These are phyloP conservation scores for Lactarius trivialis DNA, from an alignment of 768 basidiomycete species.

Conservation along the genomic window DNA sequence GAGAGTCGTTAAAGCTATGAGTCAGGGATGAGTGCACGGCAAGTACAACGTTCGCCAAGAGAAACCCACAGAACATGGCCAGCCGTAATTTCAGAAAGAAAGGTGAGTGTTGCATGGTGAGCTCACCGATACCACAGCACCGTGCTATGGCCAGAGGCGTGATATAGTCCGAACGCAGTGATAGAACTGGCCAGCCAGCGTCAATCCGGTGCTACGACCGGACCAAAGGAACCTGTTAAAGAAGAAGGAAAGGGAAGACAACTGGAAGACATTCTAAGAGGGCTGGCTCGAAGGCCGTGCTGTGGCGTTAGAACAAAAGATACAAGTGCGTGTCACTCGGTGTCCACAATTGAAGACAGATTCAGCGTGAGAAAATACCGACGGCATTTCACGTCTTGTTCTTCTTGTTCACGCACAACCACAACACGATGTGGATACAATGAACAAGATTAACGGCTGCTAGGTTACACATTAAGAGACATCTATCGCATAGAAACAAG, in stretches of 20 bases:
- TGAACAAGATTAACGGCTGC: neutral
- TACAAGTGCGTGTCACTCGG: neutral
- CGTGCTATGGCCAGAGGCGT: neutral
- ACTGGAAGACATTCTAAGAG: neutral
- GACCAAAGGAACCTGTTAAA: neutral
- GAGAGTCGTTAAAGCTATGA: constrained; percentile 38
- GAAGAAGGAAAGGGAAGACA: neutral
- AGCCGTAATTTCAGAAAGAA: constrained; percentile 27
- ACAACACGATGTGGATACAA: neutral
- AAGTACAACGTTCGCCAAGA: neutral
- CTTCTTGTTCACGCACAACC: neutral
- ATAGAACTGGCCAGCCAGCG: constrained; percentile 19
- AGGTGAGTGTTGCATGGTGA: constrained; percentile 24
- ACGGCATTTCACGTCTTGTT: neutral
- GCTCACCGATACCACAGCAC: neutral
- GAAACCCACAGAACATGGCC: constrained; percentile 26
- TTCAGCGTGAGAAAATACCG: neutral
- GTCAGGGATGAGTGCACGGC: neutral
- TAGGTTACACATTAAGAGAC: constrained; percentile 11
- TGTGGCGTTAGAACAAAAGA: constrained; percentile 12
- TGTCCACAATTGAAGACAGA: neutral
- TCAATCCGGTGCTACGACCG: neutral
- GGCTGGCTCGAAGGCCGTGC: neutral
- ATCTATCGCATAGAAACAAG: constrained; percentile 3
- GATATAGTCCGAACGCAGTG: constrained; percentile 4